A percentile compares a stretch with the other conserved stretches of the same genome.
Conservation (phyloP, 2,329 filamentous ascomycete species). For the Exophiala sp. region DNA sequence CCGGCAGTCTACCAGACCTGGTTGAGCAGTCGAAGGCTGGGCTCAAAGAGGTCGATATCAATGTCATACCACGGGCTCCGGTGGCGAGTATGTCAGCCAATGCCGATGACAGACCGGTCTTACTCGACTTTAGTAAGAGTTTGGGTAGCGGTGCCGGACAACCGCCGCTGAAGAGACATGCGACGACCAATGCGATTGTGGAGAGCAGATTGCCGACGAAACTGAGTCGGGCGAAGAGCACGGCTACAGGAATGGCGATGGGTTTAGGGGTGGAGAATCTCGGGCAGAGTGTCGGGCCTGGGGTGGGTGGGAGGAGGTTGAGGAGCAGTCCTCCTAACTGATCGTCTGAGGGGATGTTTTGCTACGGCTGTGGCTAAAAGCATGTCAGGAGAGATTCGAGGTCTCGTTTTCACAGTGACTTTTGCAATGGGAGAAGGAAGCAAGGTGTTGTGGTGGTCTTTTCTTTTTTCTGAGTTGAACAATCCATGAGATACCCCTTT, state of each 20-base stretch:
- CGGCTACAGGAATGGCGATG: slow-evolving; percentile 3
- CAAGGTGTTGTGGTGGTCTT: too few relatives aligned
- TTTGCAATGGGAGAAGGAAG: too few relatives aligned
- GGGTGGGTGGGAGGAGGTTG: slow-evolving; percentile 34
- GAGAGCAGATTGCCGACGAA: slow-evolving; percentile 20
- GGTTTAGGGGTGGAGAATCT: slow-evolving; percentile 20
- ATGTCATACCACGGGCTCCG: slow-evolving; percentile 33
- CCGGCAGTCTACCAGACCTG: background rate
- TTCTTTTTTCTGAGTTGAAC: too few relatives aligned
- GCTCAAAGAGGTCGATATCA: slow-evolving; percentile 52
- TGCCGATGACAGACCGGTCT: slow-evolving; percentile 27
- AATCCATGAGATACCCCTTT: too few relatives aligned
- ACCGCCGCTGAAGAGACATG: slow-evolving; percentile 25
- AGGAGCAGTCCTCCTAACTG: slow-evolving; percentile 34
- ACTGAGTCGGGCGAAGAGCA: slow-evolving; percentile 14
- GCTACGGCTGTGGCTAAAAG: too few relatives aligned
- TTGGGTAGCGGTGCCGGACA: slow-evolving; percentile 15
- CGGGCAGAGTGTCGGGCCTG: slow-evolving; percentile 30
- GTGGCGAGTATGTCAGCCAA: slow-evolving; percentile 4
- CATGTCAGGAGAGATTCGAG: too few relatives aligned
- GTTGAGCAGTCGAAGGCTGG: slow-evolving; percentile 28
- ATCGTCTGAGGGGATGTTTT: background rate
- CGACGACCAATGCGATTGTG: slow-evolving; percentile 23
- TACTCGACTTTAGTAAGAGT: slow-evolving; percentile 23
- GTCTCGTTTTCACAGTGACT: too few relatives aligned